Base-by-base conservation (phyloP, 1,284 basidiomycete genomes). In the Coniophora puteana region DNA sequence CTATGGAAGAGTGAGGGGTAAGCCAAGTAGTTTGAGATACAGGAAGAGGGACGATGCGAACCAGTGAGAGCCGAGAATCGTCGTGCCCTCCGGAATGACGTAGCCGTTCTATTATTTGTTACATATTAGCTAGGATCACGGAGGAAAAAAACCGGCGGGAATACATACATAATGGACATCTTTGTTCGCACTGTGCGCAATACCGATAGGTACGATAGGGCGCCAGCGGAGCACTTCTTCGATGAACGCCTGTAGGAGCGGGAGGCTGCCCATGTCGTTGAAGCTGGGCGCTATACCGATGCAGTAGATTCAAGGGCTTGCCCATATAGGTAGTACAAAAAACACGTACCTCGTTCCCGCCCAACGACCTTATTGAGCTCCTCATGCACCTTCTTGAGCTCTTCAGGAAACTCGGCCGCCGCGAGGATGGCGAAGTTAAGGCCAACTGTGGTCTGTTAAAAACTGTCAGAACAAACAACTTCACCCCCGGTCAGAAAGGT, bases 391-490 rank as follows among this genome's bases (percentile, higher is more conserved):
- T 56, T 49, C 14, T 44, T 52, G 46, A 71, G 68, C 13, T 62
- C 59, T 5, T 69, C 62, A 0, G 68, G 69, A 41, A 65, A 58
- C 20, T 58, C 60, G 0, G 74, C 73, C 0, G 74, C 69, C n/a
- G 75, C 71, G 71, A 78, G 74, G 21, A 72, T 57, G 7, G 66
- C 46, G 24, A 68, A 61, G 37, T 63, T 65, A 37, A 77, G 61
- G 4, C 67, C 72, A 11, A 71, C 58, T 23, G 63, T 60, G 16
- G 65, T 68, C 68, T 72, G 45, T 41, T 22, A 17, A 47, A 37
- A 11, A 7, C 5, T 18, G 11, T 4, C 29, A 12, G 7, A 16
- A 6, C 14, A 8, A 7, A 22, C 21, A 44, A 29, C 11, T 3
- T 3, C 8, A 29, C 44, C 4, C 27, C 8, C 42, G 22, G 14